A percentile compares a stretch with the other conserved stretches of the same genome.
phyloP scores from a whole-genome alignment of 1,284 basidiomycete genomes.

The Irpex sp. region DNA sequence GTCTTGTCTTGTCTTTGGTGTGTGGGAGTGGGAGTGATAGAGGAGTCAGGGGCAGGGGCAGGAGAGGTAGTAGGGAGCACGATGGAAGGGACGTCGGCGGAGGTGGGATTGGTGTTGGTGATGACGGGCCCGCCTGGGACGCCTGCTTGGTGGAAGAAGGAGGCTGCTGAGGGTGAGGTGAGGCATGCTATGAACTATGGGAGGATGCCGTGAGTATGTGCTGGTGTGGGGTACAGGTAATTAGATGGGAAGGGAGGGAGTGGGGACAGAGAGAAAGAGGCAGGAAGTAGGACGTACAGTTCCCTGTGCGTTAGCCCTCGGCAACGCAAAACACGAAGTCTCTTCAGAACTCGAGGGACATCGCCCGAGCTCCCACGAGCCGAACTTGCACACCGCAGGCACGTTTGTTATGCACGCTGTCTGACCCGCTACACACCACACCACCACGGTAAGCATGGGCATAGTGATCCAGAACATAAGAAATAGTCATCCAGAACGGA shows the following conservation, averaged over 20 bases:
- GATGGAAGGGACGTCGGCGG: conserved; percentile 10
- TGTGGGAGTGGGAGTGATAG: conserved; percentile 4
- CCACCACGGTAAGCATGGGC: too few species aligned
- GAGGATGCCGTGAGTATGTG: background rate
- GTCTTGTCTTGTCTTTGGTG: background rate
- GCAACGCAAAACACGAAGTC: conserved; percentile 44
- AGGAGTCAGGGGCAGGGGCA: background rate
- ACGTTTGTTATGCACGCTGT: conserved; percentile 38
- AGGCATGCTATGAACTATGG: conserved; percentile 31
- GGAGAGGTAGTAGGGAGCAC: conserved; percentile 18
- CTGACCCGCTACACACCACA: conserved; percentile 28
- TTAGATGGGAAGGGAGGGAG: too few species aligned
- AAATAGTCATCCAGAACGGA: background rate
- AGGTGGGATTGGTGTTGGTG: background rate
- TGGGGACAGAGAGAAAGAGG: background rate
- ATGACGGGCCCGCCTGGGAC: background rate
- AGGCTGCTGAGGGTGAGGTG: conserved; percentile 34
- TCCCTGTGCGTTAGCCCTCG: conserved; percentile 33
- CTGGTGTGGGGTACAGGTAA: too few species aligned
- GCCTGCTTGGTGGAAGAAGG: conserved; percentile 39
- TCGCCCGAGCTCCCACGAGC: conserved; percentile 32
- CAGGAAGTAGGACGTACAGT: conserved; percentile 31
- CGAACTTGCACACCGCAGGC: conserved; percentile 36
- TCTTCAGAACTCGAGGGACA: conserved; percentile 25
- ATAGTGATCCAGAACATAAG: too few species aligned